phyloP scores from a whole-genome alignment of 345 rosid species.

The Dipteronia sinensis region DNA sequence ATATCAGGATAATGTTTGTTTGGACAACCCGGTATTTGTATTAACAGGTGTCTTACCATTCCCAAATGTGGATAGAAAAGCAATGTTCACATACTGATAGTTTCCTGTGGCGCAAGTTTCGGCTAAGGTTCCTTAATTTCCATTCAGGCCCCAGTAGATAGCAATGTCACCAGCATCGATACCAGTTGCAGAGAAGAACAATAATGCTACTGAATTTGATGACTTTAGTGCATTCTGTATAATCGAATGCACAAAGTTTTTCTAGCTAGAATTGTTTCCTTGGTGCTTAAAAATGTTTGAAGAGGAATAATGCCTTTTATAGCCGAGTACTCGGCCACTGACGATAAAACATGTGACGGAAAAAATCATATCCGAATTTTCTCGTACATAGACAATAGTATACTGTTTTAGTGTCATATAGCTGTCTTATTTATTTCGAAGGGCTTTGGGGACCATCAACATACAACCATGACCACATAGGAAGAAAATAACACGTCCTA shows the following conservation, averaged over 20 bases:
- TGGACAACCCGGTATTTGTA: too few species aligned
- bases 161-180: slow-evolving; percentile 25
- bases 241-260: background rate
- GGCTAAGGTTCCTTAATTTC: slow-evolving; percentile 26
- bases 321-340: too few species aligned
- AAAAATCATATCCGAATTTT: too few species aligned
- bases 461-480: too few species aligned
- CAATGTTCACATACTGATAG: slow-evolving; percentile 24
- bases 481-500: background rate
- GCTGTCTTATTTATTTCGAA: too few species aligned
- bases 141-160: slow-evolving; percentile 36
- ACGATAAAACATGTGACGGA: too few species aligned
- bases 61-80: slow-evolving; percentile 26
- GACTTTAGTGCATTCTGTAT: background rate
- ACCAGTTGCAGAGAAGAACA: background rate
- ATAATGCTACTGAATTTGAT: background rate
- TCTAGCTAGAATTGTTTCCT: background rate
- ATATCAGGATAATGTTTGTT: too few species aligned
- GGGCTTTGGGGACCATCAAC: too few species aligned
- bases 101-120: slow-evolving; percentile 28
- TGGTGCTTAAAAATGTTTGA: background rate
- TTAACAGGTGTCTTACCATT: slow-evolving; percentile 23
- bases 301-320: background rate
- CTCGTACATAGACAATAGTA: too few species aligned
- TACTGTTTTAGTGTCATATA: too few species aligned